Percentiles rank a stretch among this genome's conserved stretches.
Conservation (phyloP, 2,329 filamentous ascomycete genomes). For the Aspergillus fijiensis region DNA sequence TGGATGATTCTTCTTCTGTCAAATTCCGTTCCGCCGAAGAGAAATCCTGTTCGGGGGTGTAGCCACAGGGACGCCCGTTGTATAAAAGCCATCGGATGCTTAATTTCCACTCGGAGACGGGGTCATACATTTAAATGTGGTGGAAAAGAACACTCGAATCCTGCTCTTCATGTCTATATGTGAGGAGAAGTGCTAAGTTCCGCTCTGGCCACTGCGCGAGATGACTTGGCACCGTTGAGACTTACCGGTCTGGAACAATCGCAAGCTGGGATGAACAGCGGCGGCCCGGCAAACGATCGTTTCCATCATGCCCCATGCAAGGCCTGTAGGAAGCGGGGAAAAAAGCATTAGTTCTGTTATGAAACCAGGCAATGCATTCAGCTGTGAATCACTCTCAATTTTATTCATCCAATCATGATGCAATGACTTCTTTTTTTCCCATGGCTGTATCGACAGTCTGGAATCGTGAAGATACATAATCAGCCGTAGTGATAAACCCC, state of each 20-base stretch:
- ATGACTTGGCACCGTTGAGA: not conserved
- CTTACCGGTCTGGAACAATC: not conserved
- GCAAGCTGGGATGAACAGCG: not conserved
- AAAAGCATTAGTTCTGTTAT: not conserved
- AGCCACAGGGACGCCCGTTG: not conserved
- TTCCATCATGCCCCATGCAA: not conserved
- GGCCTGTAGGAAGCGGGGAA: not conserved
- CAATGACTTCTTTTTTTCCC: not conserved
- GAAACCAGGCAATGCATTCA: not conserved
- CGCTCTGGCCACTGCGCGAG: too few relatives aligned
- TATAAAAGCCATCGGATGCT: slow-evolving; percentile 5
- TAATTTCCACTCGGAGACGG: not conserved
- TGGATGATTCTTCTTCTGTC: slow-evolving; percentile 26
- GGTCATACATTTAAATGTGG: too few relatives aligned
- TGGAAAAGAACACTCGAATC: too few relatives aligned
- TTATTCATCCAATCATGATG: not conserved
- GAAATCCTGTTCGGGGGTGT: not conserved
- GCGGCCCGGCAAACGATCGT: not conserved
- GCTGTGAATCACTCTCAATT: not conserved
- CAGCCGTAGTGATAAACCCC: not conserved
- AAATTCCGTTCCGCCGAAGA: not conserved
- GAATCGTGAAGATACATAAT: not conserved
- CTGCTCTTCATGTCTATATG: too few relatives aligned
- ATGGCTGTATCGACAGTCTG: not conserved
- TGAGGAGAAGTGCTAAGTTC: too few relatives aligned